Evolutionary conservation across 805 yeast species (phyloP), one percentile per base, ranked within the genome.

Genomic region (Candida montana): DNA sequence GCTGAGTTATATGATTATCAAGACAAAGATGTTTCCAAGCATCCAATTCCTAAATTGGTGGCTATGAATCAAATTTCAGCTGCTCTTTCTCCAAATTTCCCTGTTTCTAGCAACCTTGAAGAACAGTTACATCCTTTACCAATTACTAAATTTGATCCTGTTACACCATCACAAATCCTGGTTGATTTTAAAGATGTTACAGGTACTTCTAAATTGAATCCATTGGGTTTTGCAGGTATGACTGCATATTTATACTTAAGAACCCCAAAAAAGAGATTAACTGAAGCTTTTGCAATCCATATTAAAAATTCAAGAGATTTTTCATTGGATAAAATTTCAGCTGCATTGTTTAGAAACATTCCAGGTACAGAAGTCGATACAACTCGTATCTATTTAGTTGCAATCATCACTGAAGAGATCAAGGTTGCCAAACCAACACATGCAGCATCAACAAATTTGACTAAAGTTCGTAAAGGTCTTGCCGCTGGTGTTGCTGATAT

Each of bases 401-500:
- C 87, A 0, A 73, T 82, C 4, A 64, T 88, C 42, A 81, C 84
- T 7, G 95, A 88, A 59, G 79, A 76, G 35, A 71, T 85, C 37
- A 72, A 75, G 31, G 62, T 81, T 35, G 40, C 51, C 27, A 47
- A 46, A n/a, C 40, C 42, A 15, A 28, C 41, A 12, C 47, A 46
- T 24, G 36, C 76, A 17, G 59, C 76, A 17, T 59, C 61, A 30
- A 18, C 41, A 4, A 6, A 17, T 9, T 17, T 33, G 12, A 17
- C 27, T 27, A 57, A 66, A 34, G 72, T 83, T 36, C 79, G 85
- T 55, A 80, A 81, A 55, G 95, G 95, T 43, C 76, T 88, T 13
- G 93, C 91, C 30, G 90, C 89, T 4, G 96, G 96, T 59, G 93
- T 83, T 13, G 75, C 87, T 30, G 95, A 88, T 62, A 81, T 88